Percentiles rank a stretch among this genome's conserved stretches.
Conservation (phyloP, 768 basidiomycete genomes). For the Hydnum rufescens region DNA sequence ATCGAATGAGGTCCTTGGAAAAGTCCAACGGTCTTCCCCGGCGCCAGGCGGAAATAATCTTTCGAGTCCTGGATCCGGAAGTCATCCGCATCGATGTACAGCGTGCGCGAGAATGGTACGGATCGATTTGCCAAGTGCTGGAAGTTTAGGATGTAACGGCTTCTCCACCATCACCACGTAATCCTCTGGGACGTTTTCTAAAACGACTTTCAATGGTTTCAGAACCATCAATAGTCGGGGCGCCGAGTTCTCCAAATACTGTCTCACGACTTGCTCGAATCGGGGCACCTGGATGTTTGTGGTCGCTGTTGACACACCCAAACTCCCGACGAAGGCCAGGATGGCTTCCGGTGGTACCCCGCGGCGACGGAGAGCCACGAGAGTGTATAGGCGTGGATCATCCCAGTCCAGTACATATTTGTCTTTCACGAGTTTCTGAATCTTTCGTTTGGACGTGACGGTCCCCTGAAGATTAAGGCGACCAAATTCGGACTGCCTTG, state of each 20-base stretch:
- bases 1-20: conserved; percentile 87
- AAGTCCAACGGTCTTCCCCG: conserved; percentile 91
- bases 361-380: conserved; percentile 84
- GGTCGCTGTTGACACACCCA: conserved; percentile 79
- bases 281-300: conserved; percentile 73
- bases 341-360: conserved; percentile 96
- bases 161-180: conserved; percentile 71
- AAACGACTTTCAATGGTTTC: conserved; percentile 71
- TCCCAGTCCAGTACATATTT: conserved; percentile 85
- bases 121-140: conserved; percentile 63
- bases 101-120: conserved; percentile 68
- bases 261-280: conserved; percentile 77
- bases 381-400: conserved; percentile 90
- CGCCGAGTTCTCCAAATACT: conserved; percentile 73
- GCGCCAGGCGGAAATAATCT: conserved; percentile 94
- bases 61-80: conserved; percentile 80
- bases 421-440: conserved; percentile 69
- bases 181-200: conserved; percentile 80
- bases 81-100: conserved; percentile 88
- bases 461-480: conserved; percentile 85
- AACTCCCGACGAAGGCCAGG: conserved; percentile 71
- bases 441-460: conserved; percentile 92
- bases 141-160: conserved; percentile 83
- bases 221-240: conserved; percentile 85
- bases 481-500: conserved; percentile 91